Evolutionary conservation across 768 basidiomycete species (phyloP), one percentile per base, ranked within the genome.

Genomic region (Calvatia gigantea): DNA sequence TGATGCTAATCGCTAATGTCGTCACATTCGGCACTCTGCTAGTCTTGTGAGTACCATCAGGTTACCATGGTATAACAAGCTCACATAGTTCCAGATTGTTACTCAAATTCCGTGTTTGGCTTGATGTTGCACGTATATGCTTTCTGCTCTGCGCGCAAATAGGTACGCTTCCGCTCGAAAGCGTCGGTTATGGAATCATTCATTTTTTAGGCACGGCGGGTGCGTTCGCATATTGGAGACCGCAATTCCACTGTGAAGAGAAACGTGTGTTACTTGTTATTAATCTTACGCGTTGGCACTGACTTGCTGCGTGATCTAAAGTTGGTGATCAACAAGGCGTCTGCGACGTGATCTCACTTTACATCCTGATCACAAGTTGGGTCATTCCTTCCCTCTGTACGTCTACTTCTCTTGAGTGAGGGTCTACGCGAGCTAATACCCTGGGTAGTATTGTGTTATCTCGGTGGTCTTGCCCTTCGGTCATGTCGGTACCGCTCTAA

Each of bases 381-480:
- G 37, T 64, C 17, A 56, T 69, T 21, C 68, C 69, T 4, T 45
- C 57, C 9, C 60, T 69, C 17, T 56, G 69, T 70, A 52, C 25
- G 60, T 60, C 21, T 29, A 45, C 11, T 17, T 23, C 29, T 5
- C 47, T 19, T 29, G n/a, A 27, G n/a, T 9, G 6, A 28, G 2
- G 23, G 19, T 25, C 17, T 25, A 23, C 17, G 8, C 9, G 47
- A 9, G 44, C 50, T 43, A 54, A 67, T 39, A 23, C 29, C 23
- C 6, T 33, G 23, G 19, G 33, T 41, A 82, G 82, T 81, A 38
- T 27, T 75, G n/a, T 21, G 69, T 17, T 83, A 83, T 53, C 64
- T 71, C 6, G 56, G 52, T n/a, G 73, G 75, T 43, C 74, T 83
- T 48, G 69, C 67, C 11, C 17, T 69, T 15, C 64, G 73, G 56